Base-by-base conservation (phyloP, 257 asterid genomes). In the Salvia rosmarinus region DNA sequence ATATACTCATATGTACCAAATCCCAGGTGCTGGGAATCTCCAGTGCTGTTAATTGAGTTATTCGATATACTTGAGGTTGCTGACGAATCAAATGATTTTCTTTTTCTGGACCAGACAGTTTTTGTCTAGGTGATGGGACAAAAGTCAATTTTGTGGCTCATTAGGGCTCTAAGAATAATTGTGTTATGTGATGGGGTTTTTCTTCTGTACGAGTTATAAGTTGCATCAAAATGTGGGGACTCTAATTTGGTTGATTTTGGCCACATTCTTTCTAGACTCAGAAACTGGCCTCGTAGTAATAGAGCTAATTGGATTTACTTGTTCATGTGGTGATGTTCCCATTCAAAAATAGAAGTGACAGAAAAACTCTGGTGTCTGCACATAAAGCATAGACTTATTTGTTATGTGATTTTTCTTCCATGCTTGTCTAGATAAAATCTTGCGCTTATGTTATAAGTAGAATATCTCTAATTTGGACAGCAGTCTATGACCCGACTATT, bases 391-490 rank as follows among this genome's bases (percentile, higher is more conserved):
- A 55, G 57, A 67, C 57, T 39, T 51, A 37, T 54, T 57, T 71
- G 58, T 32, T 17, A 10, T 49, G 34, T 47, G 57, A 68, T 68
- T 59, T n/a, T 71, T 55, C 35, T 30, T 16, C 57, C 57, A 47
- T 52, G 56, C 68, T 65, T 21, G 30, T 37, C 20, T 46, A 13
- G 64, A 46, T 56, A n/a, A 46, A 73, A 39, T 62, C 14, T 47
- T 68, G 9, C 6, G 64, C 50, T 16, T 49, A 32, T n/a, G 25
- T 8, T 35, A 62, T 52, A 30, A 16, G 25, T 49, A 39, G 39
- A 37, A 46, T 72, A 21, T 61, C 43, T 64, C 9, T 50, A 51
- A 40, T 42, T 51, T 52, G n/a, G 42, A 78, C 46, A 52, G 46
- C 4, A 19, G n/a, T 5, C 19, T n/a, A 56, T 23, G 9, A 28